Conservation (phyloP, 768 basidiomycete species). For the Lenzites betulinus region DNA sequence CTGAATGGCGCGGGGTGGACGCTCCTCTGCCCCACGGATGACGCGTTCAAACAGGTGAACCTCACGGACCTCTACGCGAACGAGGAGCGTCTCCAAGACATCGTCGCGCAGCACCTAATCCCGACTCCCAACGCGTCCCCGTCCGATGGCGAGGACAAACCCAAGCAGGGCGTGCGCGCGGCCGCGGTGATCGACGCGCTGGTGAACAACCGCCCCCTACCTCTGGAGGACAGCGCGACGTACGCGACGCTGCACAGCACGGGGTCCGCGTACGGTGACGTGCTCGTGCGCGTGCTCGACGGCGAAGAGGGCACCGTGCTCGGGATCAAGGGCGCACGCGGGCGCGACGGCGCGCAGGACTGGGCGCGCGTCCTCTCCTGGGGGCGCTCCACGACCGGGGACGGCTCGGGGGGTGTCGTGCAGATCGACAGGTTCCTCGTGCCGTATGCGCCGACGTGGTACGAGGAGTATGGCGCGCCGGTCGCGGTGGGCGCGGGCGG, state of each 20-base stretch:
- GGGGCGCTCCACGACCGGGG: conserved; percentile 75
- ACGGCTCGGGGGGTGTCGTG: conserved; percentile 84
- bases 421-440: conserved; percentile 81
- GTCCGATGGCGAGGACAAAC: conserved; percentile 10
- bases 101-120: conserved; percentile 80
- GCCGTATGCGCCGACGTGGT: conserved; percentile 89
- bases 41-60: conserved; percentile 87
- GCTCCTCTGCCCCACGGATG: conserved; percentile 87
- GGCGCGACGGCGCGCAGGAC: conserved; percentile 60
- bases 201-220: conserved; percentile 73
- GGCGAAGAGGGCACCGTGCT: conserved; percentile 53
- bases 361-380: conserved; percentile 68
- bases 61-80: conserved; percentile 71
- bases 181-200: conserved; percentile 34
- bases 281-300: conserved; percentile 69
- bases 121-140: conserved; percentile 39
- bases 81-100: conserved; percentile 48
- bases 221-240: conserved; percentile 66
- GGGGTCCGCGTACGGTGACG: conserved; percentile 64
- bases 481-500: conserved; percentile 61
- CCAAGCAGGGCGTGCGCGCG: conserved; percentile 21
- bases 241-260: conserved; percentile 79
- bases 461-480: conserved; percentile 73
- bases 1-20: conserved; percentile 73
- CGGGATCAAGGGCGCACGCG: conserved; percentile 73